Conservation (phyloP, 805 yeast species). For the Zygosaccharomyces siamensis region DNA sequence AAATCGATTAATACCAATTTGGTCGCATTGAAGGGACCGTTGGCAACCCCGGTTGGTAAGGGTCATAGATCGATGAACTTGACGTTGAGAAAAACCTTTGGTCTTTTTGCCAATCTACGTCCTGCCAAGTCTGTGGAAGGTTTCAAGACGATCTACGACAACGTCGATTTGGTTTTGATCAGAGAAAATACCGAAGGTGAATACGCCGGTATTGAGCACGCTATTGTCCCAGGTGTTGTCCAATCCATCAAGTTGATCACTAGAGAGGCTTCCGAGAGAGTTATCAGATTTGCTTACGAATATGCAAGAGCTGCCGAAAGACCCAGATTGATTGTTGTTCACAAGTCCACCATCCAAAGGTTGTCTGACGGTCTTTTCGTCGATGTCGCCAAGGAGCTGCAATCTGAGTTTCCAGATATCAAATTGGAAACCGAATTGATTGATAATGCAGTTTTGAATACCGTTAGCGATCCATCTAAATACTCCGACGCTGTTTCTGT, state of each 20-base stretch:
- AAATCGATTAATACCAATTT: conserved; percentile 87
- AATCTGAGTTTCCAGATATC: conserved; percentile 88
- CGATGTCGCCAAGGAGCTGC: conserved; percentile 82
- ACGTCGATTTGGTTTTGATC: conserved; percentile 91
- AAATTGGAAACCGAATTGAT: conserved; percentile 79
- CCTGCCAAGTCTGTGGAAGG: conserved; percentile 94
- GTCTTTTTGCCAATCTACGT: conserved; percentile 93
- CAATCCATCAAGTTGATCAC: conserved; percentile 97
- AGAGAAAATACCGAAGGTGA: conserved; percentile 99
- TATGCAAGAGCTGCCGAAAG: conserved; percentile 85
- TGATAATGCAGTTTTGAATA: conserved; percentile 90
- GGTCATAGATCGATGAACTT: conserved; percentile 97
- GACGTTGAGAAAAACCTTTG: conserved; percentile 95
- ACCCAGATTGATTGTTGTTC: conserved; percentile 89
- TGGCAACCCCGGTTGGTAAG: conserved; percentile 98
- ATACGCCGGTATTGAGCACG: conserved; percentile 98
- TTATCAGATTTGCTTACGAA: conserved; percentile 94
- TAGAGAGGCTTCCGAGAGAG: conserved; percentile 92
- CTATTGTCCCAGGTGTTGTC: conserved; percentile 96
- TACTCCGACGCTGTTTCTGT: conserved; percentile 87
- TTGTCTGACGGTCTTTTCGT: conserved; percentile 96
- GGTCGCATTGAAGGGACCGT: conserved; percentile 96
- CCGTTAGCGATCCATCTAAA: conserved; percentile 80
- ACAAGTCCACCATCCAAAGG: conserved; percentile 98
- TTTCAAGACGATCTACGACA: conserved; percentile 72